These are phyloP conservation scores for Tetratostichococcus sp. DNA, from an alignment of 139 green algal species.

Conservation along the genomic window DNA sequence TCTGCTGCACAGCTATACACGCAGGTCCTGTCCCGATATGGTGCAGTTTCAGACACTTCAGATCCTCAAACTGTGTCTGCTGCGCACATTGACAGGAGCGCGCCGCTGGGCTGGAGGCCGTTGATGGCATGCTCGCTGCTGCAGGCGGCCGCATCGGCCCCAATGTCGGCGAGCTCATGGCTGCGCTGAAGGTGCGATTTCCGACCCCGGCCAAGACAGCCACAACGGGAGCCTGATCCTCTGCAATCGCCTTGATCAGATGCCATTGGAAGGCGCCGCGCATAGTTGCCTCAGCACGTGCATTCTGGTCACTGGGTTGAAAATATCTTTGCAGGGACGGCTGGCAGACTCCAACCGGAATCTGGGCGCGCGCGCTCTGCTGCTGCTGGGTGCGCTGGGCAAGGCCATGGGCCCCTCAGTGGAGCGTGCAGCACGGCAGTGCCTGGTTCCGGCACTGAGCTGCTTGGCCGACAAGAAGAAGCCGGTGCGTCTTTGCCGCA, in stretches of 20 bases:
- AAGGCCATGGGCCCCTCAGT: slow-evolving; percentile 77
- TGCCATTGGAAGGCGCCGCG: no score
- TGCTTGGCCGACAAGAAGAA: slow-evolving; percentile 89
- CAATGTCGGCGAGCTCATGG: slow-evolving; percentile 74
- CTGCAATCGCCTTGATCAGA: no score
- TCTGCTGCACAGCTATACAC: no score
- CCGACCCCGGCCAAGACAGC: no score
- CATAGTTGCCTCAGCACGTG: no score
- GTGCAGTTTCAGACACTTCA: no score
- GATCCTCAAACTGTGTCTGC: background rate
- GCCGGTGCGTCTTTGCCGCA: no score
- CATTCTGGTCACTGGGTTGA: no score
- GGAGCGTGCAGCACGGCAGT: slow-evolving; percentile 41
- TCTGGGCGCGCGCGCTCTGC: slow-evolving; percentile 63
- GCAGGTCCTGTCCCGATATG: no score
- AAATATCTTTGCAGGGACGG: slow-evolving; percentile 52
- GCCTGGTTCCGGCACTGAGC: slow-evolving; percentile 62
- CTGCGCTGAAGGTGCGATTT: slow-evolving; percentile 58
- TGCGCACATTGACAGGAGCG: slow-evolving; percentile 38
- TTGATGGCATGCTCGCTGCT: slow-evolving; percentile 62
- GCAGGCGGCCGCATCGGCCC: slow-evolving; percentile 43
- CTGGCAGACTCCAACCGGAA: slow-evolving; percentile 94
- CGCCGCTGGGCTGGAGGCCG: slow-evolving; percentile 76
- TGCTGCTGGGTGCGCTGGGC: slow-evolving; percentile 72
- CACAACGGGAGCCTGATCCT: no score